Base-by-base conservation (phyloP, 495 filamentous ascomycete species). In the Xylaria acuta region DNA sequence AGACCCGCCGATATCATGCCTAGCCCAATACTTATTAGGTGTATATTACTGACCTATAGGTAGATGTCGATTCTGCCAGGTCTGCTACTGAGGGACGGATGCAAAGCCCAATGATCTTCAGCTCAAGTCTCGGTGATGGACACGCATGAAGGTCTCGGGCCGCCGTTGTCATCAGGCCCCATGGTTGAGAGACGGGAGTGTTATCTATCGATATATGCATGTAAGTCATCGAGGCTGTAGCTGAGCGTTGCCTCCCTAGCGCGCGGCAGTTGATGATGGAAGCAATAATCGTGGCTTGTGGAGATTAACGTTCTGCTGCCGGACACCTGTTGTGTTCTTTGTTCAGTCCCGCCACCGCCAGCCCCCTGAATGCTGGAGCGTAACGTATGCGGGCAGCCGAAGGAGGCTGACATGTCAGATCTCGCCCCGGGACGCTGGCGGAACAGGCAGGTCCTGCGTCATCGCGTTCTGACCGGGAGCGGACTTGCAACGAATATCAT, bases 321-420 rank as follows among this genome's bases (percentile, higher is more conserved):
- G 45, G n/a, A 51, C 51, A 63, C 41, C 67, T 41, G 67, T 58
- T 32, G 22, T 64, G n/a, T 34, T 32, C 20, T 40, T 11, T 70
- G 3, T 51, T 45, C 34, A 64, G 60, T 63, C 68, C 27, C 1
- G 36, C 65, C 22, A 56, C 69, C 8, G 22, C 45, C 59, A 45
- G 59, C 36, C 45, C 69, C 59, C 47, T 64, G 22, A n/a, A 27
- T 63, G 47, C 51, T 60, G 51, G 49, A 58, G 51, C 8, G 27
- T 59, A 47, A 25, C 5, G 22, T 64, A 64, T 64, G 69, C 69
- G 69, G 69, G 47, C 18, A 56, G 60, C 69, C 69, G 69, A 56
- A n/a, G 59, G 59, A 64, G 59, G 47, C 69, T 64, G 59, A 71
- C 69, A 32, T 71, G 69, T 71, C 69, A 71, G 45, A 71, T 64